Base-by-base conservation (phyloP, 2,329 filamentous ascomycete species). In the Penicillium sp. region DNA sequence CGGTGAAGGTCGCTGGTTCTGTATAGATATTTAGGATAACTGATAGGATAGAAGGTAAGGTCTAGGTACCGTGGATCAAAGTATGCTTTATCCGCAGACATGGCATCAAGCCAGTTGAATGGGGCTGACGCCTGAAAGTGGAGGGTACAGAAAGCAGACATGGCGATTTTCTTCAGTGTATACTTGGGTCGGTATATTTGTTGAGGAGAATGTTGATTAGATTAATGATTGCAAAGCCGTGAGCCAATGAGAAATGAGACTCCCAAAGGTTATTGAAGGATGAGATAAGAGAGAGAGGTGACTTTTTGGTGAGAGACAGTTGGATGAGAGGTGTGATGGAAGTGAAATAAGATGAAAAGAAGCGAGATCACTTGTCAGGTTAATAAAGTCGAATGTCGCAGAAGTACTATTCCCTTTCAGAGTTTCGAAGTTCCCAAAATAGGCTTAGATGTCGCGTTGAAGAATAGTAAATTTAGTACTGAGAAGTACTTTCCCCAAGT, bases 31-130 rank as follows among this genome's bases (percentile, higher is more conserved):
- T 56, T 35, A 48, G 30, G 5, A 48, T 13, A 19, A 35, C 16
- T 6, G 35, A 53, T 19, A 3, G 10, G 8, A 11, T 3, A 45
- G n/a, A 14, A 16, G 26, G n/a, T 25, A 22, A 13, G 6, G 3
- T 26, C 19, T 30, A 14, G 26, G 13, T 45, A 45, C 49, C 57
- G 33, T 48, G 61, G 58, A 35, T 63, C 58, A 33, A 63, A 57
- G 35, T 30, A 30, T 25, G 51, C 2, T 42, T 25, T 58, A 14
- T 63, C 46, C 25, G 22, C 6, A 14, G 37, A 52, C 14, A 61
- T 54, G 30, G 35, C 43, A 61, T 61, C 61, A 7, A 61, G 55
- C 61, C 61, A 63, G 55, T 53, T 61, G 19, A 19, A 45, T 1
- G 35, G 1, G 3, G 43, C 59, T 13, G 43, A 28, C 13, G 40